Base-by-base conservation (phyloP, 495 filamentous ascomycete genomes). In the Aspergillus olivimuriae region DNA sequence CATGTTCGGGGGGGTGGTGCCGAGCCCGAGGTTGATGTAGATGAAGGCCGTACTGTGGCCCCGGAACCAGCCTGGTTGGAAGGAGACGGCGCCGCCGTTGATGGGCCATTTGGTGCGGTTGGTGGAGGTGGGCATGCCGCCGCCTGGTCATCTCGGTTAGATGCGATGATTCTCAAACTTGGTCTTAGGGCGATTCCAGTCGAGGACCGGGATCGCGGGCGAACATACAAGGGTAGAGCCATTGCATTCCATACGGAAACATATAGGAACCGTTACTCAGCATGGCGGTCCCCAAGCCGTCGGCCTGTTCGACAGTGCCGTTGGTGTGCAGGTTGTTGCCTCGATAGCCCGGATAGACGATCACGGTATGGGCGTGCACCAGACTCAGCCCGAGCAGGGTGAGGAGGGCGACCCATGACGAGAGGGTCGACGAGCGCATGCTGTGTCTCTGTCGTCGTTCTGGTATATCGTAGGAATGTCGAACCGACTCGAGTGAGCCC, bases 61-160 rank as follows among this genome's bases (percentile, higher is more conserved):
- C 31, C 79, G 81, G 73, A 96, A 96, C 94, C 94, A 99, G 53
- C 94, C 84, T 4, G 94, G 87, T 62, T 95, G 89, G 45, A 99
- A 63, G 15, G 87, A 78, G 44, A 99, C 61, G 12, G 89, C 87
- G 38, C 94, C 94, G 54, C 92, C 94, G 23, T 57, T 73, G 43
- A 89, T 74, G 14, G 94, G 89, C 94, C 94, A 99, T 60, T 79
- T 83, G 4, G 94, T 92, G 30, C 94, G 81, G 66, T 97, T 99
- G 16, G 59, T 74, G 2, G 87, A 85, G 24, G 80, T 75, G 31
- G 72, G 63, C 73, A 94, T 79, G 44, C 94, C 94, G 39, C 91
- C 94, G 61, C 92, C 92, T 98, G 54, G 24, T 11, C 24, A 6
- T 6, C 6, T 28, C 24, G 11, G 24, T 11, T 28, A 28, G 11